Evolutionary conservation across 305 asterid genomes (phyloP), one percentile per base, ranked within the genome.

Genomic region (Striga hermonthica): DNA sequence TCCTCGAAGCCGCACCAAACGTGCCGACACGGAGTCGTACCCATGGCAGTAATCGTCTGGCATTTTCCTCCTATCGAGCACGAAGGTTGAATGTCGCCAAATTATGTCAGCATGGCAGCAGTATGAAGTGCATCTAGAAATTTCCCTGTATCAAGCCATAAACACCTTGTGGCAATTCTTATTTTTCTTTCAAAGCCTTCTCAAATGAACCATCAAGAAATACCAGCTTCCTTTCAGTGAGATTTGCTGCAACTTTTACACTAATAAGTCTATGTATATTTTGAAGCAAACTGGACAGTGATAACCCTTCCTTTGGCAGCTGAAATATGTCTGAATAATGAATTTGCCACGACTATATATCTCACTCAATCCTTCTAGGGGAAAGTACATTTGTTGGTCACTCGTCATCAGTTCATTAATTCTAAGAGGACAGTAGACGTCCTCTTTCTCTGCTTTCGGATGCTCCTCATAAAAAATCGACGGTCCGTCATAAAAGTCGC

Each of bases 241-340:
- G 81, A 86, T 92, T 95, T 80, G 98, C 97, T 41, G 98, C 98
- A 66, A 95, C 97, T 80, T 92, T 92, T 66, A 92, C 91, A 69
- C 97, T 92, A 67, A 96, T 97, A 74, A 92, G 91, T 52, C 98
- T 92, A 68, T 92, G 98, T 73, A 92, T 90, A 72, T 92, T 92
- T 92, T 68, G 98, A 92, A 60, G 98, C 95, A 81, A 92, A 92
- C 48, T 92, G 98, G 64, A 97, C 87, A 53, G 98, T 86, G 69
- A 92, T 84, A 64, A 92, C 93, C 78, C 98, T 84, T 64, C 98
- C 98, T 69, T 77, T 75, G 53, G 88, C 86, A 70, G 96, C 86
- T 41, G 97, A 84, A 63, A 92, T 92, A 67, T 61, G 88, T 82
- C 94, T 82, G 71, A 92, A 67, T 64, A 92, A 76, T 3, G 97